Base-by-base conservation (phyloP, 768 basidiomycete species). In the Pulveroboletus ravenelii region DNA sequence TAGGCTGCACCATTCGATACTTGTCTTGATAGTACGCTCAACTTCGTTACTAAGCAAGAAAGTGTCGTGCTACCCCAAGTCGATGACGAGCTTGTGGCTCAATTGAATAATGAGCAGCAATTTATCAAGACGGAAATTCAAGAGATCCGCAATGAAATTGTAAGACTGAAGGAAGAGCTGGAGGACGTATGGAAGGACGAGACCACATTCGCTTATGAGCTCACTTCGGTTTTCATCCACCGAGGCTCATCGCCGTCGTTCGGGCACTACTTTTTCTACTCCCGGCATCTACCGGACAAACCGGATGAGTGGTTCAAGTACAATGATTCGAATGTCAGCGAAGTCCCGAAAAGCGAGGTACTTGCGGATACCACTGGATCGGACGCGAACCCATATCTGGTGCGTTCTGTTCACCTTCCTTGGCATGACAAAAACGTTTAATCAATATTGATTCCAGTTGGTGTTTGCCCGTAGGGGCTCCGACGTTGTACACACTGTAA, bases 211-310 rank as follows among this genome's bases (percentile, higher is more conserved):
- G 84, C 85, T 29, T 98, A 96, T 64, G 91, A 96, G 62, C 78
- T 98, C 39, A 92, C 90, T 0, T 89, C 91, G 10, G 95, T 97
- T 17, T 98, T 92, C 74, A 87, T 97, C 52, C 94, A 98, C 67
- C 85, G 94, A 27, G 94, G 93, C 42, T 79, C 85, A 47, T 87
- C 84, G 15, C 84, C 90, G 2, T 87, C 87, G 7, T 93, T 83
- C 71, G 93, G 93, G 3, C 94, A 96, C 65, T 96, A 96, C 69
- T 98, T 93, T 76, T 91, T 97, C 69, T 96, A 95, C 67, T 90
- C 93, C 48, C 79, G 93, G 36, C 78, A 92, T 65, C 74, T 96
- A 13, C 94, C 93, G 1, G 79, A 81, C 42, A 70, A 81, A 20
- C 84, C 85, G 10, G 87, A 96, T 50, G 76, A 78, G 39, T 97